Evolutionary conservation across 306 rosid genomes (phyloP).

Genomic region (Acacia acuminata): DNA sequence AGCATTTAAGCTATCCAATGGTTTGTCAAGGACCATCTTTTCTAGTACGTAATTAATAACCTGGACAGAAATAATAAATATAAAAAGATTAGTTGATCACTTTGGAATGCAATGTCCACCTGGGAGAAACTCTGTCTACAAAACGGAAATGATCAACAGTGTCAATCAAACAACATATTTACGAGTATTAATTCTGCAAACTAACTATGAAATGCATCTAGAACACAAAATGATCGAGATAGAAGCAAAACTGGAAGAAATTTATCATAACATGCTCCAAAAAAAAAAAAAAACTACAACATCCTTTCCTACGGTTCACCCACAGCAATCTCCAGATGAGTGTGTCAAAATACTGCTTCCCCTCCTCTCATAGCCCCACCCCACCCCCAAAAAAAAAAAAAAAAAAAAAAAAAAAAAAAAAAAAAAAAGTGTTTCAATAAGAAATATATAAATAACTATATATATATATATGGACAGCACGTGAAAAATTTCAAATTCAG

Average conservation of each 20-base stretch:
- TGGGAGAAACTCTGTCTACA: slow-evolving; percentile 9
- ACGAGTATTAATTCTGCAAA: background rate
- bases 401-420: background rate
- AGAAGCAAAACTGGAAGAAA: background rate
- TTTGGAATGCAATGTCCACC: slow-evolving; percentile 18
- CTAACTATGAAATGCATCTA: background rate
- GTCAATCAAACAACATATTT: background rate
- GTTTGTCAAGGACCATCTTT: slow-evolving; percentile 95
- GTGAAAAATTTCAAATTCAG: background rate
- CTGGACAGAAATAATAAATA: slow-evolving; percentile 40
- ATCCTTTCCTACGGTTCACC: background rate
- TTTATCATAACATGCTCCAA: background rate
- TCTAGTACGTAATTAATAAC: slow-evolving; percentile 90
- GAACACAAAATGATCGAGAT: background rate
- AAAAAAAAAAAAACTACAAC: background rate
- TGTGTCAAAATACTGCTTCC: background rate
- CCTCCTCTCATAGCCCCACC: background rate
- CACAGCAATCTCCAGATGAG: background rate
- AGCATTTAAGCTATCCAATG: slow-evolving; percentile 61
- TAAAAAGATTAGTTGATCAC: slow-evolving; percentile 20
- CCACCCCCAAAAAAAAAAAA: background rate
- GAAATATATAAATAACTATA: background rate
- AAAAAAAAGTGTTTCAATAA: background rate
- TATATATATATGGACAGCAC: background rate
- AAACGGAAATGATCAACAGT: background rate